Conservation (phyloP, 768 basidiomycete genomes). For the Thelephora ganbajun region DNA sequence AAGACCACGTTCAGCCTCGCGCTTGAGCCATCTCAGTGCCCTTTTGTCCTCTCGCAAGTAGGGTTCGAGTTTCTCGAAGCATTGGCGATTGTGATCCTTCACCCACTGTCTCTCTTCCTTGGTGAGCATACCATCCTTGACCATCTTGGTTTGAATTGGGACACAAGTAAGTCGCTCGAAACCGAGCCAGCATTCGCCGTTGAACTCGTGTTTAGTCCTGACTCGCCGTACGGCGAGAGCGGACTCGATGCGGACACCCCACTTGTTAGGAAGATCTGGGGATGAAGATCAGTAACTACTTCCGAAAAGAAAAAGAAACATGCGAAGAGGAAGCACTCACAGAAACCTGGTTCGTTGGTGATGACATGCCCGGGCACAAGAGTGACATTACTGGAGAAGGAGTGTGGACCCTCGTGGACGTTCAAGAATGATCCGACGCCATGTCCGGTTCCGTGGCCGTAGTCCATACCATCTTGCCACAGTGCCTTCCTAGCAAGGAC, state of each 20-base stretch:
- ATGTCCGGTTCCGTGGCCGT: constrained; percentile 85
- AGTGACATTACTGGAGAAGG: constrained; percentile 55
- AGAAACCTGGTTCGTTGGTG: constrained; percentile 91
- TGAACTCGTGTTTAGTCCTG: constrained; percentile 59
- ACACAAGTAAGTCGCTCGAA: constrained; percentile 91
- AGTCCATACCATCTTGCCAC: constrained; percentile 79
- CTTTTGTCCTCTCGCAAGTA: constrained; percentile 66
- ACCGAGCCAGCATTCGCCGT: constrained; percentile 69
- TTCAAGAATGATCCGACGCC: constrained; percentile 81
- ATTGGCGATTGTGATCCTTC: constrained; percentile 71
- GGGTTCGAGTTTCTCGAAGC: constrained; percentile 49
- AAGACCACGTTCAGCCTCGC: constrained; percentile 63
- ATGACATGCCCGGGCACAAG: constrained; percentile 81
- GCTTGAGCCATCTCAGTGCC: constrained; percentile 66
- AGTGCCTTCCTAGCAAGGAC: constrained; percentile 81
- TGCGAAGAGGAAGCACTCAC: constrained; percentile 28
- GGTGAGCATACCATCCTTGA: constrained; percentile 71
- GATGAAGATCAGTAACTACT: background rate
- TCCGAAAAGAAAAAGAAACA: background rate
- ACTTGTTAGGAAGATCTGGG: constrained; percentile 57
- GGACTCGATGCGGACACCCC: constrained; percentile 89
- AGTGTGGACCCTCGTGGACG: constrained; percentile 75
- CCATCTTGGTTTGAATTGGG: constrained; percentile 85
- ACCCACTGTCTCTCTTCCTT: constrained; percentile 55
- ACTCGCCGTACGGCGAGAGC: constrained; percentile 62